Evolutionary conservation across 2,329 filamentous ascomycete genomes (phyloP).

Genomic region (Alternaria longipes): DNA sequence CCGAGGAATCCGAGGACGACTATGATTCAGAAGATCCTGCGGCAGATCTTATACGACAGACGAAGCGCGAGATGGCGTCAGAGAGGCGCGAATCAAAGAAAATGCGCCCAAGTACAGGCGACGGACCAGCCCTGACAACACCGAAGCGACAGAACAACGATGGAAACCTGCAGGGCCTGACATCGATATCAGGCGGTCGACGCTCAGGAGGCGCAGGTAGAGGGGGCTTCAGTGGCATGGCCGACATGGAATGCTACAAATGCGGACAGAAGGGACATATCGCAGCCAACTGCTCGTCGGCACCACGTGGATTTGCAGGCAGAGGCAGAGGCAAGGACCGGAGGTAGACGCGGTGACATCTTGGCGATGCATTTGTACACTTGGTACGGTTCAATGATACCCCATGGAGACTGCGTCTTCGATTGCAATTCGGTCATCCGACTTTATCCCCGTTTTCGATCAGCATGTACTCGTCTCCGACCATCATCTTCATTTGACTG

Average conservation of each 20-base stretch:
- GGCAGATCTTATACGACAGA: conserved; percentile 57
- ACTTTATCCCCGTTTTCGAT: conserved; percentile 38
- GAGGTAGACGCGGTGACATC: conserved; percentile 23
- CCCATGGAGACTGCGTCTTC: conserved; percentile 20
- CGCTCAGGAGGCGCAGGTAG: conserved; percentile 21
- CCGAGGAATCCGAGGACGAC: conserved; percentile 48
- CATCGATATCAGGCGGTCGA: conserved; percentile 66
- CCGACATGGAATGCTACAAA: conserved; percentile 64
- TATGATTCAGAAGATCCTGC: conserved; percentile 55
- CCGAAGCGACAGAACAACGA: conserved; percentile 72
- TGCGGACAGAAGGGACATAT: conserved; percentile 71
- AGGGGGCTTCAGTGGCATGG: conserved; percentile 31
- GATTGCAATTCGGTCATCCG: conserved; percentile 7
- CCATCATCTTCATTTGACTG: conserved; percentile 56
- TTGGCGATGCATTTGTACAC: conserved; percentile 10
- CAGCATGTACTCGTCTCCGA: conserved; percentile 56
- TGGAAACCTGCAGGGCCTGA: conserved; percentile 67
- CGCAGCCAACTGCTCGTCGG: conserved; percentile 60
- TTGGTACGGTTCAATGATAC: conserved; percentile 27
- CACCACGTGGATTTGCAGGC: conserved; percentile 35
- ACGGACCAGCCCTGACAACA: conserved; percentile 60
- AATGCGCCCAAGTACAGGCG: conserved; percentile 59
- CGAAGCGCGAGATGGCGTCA: conserved; percentile 56
- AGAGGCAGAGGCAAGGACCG: conserved; percentile 34
- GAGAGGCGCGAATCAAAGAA: conserved; percentile 55